Conservation (phyloP, 1,284 basidiomycete genomes). For the Wallemia ichthyophaga region DNA sequence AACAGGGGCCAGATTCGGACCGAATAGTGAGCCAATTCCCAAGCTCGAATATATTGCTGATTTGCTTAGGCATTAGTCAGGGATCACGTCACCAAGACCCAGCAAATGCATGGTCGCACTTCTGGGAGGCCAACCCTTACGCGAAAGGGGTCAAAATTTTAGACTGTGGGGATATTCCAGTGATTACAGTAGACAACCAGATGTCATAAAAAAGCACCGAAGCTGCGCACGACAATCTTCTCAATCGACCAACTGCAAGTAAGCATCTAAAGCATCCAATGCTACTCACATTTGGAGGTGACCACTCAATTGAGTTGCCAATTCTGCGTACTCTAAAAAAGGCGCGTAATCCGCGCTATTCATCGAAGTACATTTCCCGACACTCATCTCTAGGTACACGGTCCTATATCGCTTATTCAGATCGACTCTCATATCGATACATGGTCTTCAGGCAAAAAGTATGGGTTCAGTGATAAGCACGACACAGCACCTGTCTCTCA, state of each 20-base stretch:
- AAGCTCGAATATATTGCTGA: too few relatives aligned
- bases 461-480: slow-evolving; percentile 2
- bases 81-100: slow-evolving; percentile 31
- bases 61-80: slow-evolving; percentile 37
- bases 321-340: neutral
- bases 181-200: slow-evolving; percentile 38
- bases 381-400: slow-evolving; percentile 36
- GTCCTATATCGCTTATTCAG: slow-evolving; percentile 31
- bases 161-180: slow-evolving; percentile 52
- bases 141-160: slow-evolving; percentile 16
- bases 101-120: neutral
- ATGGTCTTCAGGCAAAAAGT: slow-evolving; percentile 14
- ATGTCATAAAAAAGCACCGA: slow-evolving; percentile 48
- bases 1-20: slow-evolving; percentile 39
- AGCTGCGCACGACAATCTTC: slow-evolving; percentile 36
- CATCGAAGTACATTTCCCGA: slow-evolving; percentile 20
- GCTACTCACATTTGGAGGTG: slow-evolving; percentile 42
- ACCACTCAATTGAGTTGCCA: slow-evolving; percentile 30
- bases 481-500: slow-evolving; percentile 5
- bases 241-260: slow-evolving; percentile 24
- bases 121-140: neutral
- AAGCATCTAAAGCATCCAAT: slow-evolving; percentile 27
- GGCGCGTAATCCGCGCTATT: too few relatives aligned
- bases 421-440: slow-evolving; percentile 47
- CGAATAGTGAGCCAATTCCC: neutral